Evolutionary conservation across 2,329 filamentous ascomycete genomes (phyloP), one percentile per base, ranked within the genome.

Genomic region (Davidsoniella australis): DNA sequence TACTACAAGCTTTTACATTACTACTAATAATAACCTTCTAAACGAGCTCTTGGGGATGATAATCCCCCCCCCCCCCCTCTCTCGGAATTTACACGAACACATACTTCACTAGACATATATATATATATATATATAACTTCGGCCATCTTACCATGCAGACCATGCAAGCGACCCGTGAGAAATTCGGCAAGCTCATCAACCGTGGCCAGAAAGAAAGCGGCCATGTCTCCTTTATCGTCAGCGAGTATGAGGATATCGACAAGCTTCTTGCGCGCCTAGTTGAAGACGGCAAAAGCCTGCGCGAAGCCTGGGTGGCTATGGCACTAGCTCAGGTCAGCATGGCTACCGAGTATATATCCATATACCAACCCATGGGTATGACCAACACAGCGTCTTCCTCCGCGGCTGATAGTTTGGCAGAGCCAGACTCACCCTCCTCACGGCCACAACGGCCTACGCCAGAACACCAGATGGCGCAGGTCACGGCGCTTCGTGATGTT

Each of bases 241-340:
- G 76, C 57, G 85, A 91, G 59, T 91, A 87, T 60, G 81, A 86
- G 57, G 80, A 88, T 62, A 82, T 80, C 23, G 82, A 91, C 62
- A 75, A 75, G 56, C 73, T 88, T 60, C 70, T 91, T 55, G 72
- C 75, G 55, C 79, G 78, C 82, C 76, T 91, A 57, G 76, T 87
- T 56, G 81, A 85, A 55, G 78, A 81, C 54, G 76, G 80, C 37
- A 82, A 78, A 62, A 70, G 77, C 60, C 91, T 84, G 80, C 77
- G 81, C 58, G 82, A 89, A 58, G 73, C 80, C 9, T 93, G 85
- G 85, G 71, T 78, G 5, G 73, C 77, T 52, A 78, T 89, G 55
- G 72, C 85, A 50, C 72, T 71, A 51, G 71, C 78, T 52, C 84
- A 89, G 60, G 70, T 81, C 53, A 73, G 76, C 40, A 69, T 83